Evolutionary conservation across 2,329 filamentous ascomycete genomes (phyloP), one percentile per base, ranked within the genome.

Genomic region (Nigrospora oryzae): DNA sequence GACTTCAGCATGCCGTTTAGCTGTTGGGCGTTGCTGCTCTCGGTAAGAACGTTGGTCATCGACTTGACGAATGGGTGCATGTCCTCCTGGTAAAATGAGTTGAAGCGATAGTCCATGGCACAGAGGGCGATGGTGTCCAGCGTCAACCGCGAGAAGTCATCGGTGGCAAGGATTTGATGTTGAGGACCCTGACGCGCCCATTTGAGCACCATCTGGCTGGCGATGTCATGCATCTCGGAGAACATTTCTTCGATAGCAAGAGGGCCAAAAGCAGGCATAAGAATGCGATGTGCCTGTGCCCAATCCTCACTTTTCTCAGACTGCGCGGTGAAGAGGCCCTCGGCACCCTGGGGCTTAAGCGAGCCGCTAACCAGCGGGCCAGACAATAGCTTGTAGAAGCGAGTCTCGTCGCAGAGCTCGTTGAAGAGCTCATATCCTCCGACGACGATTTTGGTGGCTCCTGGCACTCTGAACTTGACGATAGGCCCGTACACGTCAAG

Each of bases 401-500:
- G 68, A 49, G 71, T 75, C 57, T 86, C 80, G 49, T 85, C 70
- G 53, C 77, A 84, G 10, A 74, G 53, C 52, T 85, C 82, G 46
- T 83, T 73, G 23, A 84, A 64, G 0, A 85, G 64, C 31, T 70
- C 71, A 15, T 74, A 69, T 31, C 65, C 76, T 37, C 77, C 64
- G 45, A 83, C 63, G 38, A 81, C 67, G 14, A 69, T 15, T n/a
- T 36, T 34, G 7, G 34, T 56, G 8, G 70, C 66, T 5, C 60
- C 61, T 5, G 73, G 68, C 5, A 81, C 57, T 14, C 63, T 68
- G 41, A 86, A 63, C 50, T 75, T 71, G 56, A 69, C 84, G 46
- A 84, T 80, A n/a, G 76, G 72, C 32, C 78, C 84, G 63, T 86
- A 86, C 47, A 73, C 77, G 36, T 85, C 75, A 19, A 79, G 76